Evolutionary conservation across 371 early-diverging fungal genomes (phyloP).

Genomic region (Mucor indicus): DNA sequence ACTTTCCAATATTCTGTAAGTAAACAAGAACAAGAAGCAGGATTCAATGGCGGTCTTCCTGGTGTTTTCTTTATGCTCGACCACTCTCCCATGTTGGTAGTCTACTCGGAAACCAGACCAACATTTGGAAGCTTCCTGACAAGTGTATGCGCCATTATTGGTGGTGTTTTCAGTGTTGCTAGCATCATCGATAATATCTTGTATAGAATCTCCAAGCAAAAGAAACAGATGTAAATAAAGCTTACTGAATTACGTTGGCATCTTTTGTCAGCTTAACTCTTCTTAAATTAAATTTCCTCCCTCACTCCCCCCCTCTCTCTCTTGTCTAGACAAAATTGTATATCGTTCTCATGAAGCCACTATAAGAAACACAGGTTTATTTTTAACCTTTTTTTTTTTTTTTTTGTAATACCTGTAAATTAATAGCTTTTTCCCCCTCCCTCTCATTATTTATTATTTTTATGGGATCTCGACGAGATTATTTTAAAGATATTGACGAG

Average conservation of each 20-base stretch:
- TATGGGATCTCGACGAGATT: constrained; percentile 2
- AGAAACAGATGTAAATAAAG: constrained; percentile 15
- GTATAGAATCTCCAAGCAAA: constrained; percentile 65
- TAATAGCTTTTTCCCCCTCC: no score
- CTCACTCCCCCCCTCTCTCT: no score
- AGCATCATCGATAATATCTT: constrained; percentile 84
- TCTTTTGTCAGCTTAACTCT: no score
- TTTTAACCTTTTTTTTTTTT: neutral
- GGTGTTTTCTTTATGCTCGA: constrained; percentile 92
- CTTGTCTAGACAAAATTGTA: no score
- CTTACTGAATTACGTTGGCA: no score
- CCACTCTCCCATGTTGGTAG: constrained; percentile 94
- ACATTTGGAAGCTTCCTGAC: constrained; percentile 87
- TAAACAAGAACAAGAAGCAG: constrained; percentile 64
- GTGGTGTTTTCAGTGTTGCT: constrained; percentile 94
- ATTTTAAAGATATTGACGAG: constrained; percentile 8
- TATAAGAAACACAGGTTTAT: no score
- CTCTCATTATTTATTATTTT: no score
- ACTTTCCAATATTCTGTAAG: constrained; percentile 96
- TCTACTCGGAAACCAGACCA: constrained; percentile 74
- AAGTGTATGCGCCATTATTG: constrained; percentile 90
- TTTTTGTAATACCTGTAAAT: neutral
- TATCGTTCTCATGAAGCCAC: no score
- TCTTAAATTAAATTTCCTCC: no score
- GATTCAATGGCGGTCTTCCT: constrained; percentile 52